These are phyloP conservation scores for Purpureocillium takamizusanense DNA, from an alignment of 2,329 filamentous ascomycete genomes.

Conservation along the genomic window DNA sequence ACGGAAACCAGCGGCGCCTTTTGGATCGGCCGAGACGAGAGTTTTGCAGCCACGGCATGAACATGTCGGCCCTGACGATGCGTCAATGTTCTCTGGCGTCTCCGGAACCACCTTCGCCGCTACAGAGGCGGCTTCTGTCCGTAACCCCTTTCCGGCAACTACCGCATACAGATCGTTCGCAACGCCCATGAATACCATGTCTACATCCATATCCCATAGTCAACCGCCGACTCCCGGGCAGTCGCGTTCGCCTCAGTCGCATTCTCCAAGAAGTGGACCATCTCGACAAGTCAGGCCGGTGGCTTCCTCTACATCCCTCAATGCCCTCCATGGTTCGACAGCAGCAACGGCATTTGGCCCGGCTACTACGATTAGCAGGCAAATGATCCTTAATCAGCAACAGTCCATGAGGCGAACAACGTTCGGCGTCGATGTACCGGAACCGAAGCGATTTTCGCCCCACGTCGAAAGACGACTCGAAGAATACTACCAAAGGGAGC, in stretches of 20 bases:
- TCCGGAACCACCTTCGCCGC: slow-evolving; percentile 23
- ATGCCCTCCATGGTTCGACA: slow-evolving; percentile 11
- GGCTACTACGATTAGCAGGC: slow-evolving; percentile 23
- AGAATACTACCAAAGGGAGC: slow-evolving; percentile 40
- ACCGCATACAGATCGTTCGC: not conserved
- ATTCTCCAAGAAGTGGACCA: slow-evolving; percentile 11
- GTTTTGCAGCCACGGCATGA: slow-evolving; percentile 12
- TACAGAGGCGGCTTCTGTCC: slow-evolving; percentile 15
- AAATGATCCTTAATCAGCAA: slow-evolving; percentile 36
- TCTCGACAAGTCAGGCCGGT: slow-evolving; percentile 12
- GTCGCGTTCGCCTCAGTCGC: slow-evolving; percentile 10
- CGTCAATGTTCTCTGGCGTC: slow-evolving; percentile 20
- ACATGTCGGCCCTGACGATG: slow-evolving; percentile 11
- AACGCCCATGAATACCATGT: slow-evolving; percentile 1
- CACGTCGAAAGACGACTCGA: slow-evolving; percentile 43
- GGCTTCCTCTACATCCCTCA: slow-evolving; percentile 14
- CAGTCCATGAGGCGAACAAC: slow-evolving; percentile 29
- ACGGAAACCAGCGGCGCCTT: slow-evolving; percentile 15
- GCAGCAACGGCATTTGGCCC: slow-evolving; percentile 10
- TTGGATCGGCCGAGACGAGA: slow-evolving; percentile 13
- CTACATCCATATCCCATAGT: slow-evolving; percentile 7
- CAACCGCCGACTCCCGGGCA: slow-evolving; percentile 13
- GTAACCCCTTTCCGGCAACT: not conserved
- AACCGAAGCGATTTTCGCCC: slow-evolving; percentile 35
- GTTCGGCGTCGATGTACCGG: slow-evolving; percentile 28